Conservation (phyloP, 768 basidiomycete species). For the Termitomyces titanicus region DNA sequence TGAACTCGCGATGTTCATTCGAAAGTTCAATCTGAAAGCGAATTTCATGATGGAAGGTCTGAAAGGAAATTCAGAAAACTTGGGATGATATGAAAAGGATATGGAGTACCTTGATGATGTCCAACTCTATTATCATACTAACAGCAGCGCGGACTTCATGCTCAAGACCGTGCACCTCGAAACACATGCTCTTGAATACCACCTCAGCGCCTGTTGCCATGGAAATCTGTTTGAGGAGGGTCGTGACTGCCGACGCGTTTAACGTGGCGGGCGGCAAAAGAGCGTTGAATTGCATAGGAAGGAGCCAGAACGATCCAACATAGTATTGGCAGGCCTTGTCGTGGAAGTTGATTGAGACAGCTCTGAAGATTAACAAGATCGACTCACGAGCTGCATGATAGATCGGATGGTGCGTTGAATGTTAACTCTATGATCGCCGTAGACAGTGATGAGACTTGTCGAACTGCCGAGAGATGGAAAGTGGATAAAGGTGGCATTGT, state of each 20-base stretch:
- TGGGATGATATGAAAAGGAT: background rate
- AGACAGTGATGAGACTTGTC: slow-evolving; percentile 89
- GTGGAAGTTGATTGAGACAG: background rate
- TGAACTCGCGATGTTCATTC: slow-evolving; percentile 97
- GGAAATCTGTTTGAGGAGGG: slow-evolving; percentile 83
- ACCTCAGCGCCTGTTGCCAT: slow-evolving; percentile 87
- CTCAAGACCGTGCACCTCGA: slow-evolving; percentile 94
- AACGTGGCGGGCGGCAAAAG: slow-evolving; percentile 79
- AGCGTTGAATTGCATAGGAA: slow-evolving; percentile 92
- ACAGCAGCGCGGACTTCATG: slow-evolving; percentile 87
- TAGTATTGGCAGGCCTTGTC: slow-evolving; percentile 89
- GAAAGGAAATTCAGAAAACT: background rate
- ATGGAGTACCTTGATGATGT: slow-evolving; percentile 76
- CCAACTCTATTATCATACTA: slow-evolving; percentile 82
- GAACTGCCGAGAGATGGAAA: slow-evolving; percentile 92
- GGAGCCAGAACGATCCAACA: slow-evolving; percentile 94
- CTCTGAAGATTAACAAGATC: background rate
- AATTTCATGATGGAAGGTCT: slow-evolving; percentile 96
- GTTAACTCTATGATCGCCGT: slow-evolving; percentile 90
- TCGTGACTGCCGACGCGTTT: slow-evolving; percentile 78
- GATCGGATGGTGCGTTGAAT: slow-evolving; percentile 92
- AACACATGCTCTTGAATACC: slow-evolving; percentile 96
- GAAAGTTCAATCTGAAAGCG: slow-evolving; percentile 97
- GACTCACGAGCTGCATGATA: slow-evolving; percentile 89
- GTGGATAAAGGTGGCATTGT: slow-evolving; percentile 95